These are phyloP conservation scores for Geotrichum australiense DNA, from an alignment of 1,139 yeast species.

Conservation along the genomic window DNA sequence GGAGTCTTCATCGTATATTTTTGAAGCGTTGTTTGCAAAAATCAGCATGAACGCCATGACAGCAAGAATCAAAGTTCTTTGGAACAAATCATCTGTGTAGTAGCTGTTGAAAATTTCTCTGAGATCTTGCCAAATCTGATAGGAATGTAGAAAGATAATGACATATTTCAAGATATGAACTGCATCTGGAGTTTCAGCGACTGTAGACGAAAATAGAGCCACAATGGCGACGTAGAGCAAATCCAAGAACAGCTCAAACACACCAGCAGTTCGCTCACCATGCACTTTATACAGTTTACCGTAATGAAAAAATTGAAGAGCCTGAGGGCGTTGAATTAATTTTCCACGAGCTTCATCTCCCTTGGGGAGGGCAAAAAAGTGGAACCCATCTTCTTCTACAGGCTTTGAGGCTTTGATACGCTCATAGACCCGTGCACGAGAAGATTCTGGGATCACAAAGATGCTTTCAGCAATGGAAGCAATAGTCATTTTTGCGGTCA, in stretches of 20 bases:
- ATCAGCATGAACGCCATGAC: slow-evolving; percentile 45
- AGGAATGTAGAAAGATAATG: slow-evolving; percentile 50
- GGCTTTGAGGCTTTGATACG: slow-evolving; percentile 14
- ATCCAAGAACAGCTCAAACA: slow-evolving; percentile 54
- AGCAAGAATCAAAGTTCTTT: slow-evolving; percentile 50
- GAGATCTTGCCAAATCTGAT: slow-evolving; percentile 59
- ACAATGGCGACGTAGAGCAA: slow-evolving; percentile 60
- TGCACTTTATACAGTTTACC: slow-evolving; percentile 52
- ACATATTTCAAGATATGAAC: slow-evolving; percentile 44
- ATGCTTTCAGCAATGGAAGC: slow-evolving; percentile 5
- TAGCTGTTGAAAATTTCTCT: slow-evolving; percentile 61
- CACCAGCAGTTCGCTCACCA: slow-evolving; percentile 47
- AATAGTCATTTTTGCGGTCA: not conserved
- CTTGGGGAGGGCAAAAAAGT: slow-evolving; percentile 14
- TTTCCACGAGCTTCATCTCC: slow-evolving; percentile 11
- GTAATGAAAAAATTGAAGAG: slow-evolving; percentile 54
- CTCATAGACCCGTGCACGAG: slow-evolving; percentile 15
- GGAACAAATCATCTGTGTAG: slow-evolving; percentile 55
- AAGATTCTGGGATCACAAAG: slow-evolving; percentile 6
- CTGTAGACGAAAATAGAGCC: slow-evolving; percentile 52
- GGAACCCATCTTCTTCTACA: slow-evolving; percentile 18
- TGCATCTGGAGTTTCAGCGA: slow-evolving; percentile 48
- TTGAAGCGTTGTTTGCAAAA: slow-evolving; percentile 46
- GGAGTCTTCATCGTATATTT: slow-evolving; percentile 32
- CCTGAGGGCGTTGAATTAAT: slow-evolving; percentile 47